Conservation (phyloP, 176 grass and related monocot genomes). For the Bonia amplexicaulis region DNA sequence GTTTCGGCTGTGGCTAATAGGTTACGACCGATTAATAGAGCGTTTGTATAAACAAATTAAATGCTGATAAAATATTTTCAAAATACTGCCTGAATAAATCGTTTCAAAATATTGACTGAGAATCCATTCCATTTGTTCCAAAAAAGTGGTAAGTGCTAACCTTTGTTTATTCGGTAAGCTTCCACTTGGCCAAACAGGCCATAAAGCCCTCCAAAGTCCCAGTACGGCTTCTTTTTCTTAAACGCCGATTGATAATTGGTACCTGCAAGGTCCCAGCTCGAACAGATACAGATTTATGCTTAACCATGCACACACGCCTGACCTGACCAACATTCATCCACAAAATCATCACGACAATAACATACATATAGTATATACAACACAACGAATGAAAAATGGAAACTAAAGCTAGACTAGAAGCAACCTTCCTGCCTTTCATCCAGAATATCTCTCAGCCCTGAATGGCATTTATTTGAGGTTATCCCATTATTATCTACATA, state of each 20-base stretch:
- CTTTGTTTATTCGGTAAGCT: background rate
- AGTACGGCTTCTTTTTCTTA: background rate
- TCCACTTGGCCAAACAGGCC: background rate
- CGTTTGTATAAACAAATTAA: too few relatives aligned
- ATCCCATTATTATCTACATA: constrained; percentile 38
- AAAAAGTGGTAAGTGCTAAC: too few relatives aligned
- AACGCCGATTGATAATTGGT: background rate
- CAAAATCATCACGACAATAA: background rate
- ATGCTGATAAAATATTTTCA: too few relatives aligned
- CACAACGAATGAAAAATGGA: background rate
- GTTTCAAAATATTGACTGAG: too few relatives aligned
- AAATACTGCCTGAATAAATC: too few relatives aligned
- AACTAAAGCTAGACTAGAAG: background rate
- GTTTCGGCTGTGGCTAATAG: too few relatives aligned
- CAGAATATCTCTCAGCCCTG: background rate
- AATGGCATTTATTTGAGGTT: constrained; percentile 13
- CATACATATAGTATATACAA: background rate
- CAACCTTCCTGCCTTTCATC: background rate
- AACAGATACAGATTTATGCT: background rate
- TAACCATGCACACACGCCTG: background rate
- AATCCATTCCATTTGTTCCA: too few relatives aligned
- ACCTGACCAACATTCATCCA: background rate
- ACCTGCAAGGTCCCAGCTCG: background rate
- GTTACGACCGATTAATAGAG: too few relatives aligned
- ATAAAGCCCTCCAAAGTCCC: background rate